phyloP scores from a whole-genome alignment of 805 yeast species.

The Teunomyces pallodes region DNA sequence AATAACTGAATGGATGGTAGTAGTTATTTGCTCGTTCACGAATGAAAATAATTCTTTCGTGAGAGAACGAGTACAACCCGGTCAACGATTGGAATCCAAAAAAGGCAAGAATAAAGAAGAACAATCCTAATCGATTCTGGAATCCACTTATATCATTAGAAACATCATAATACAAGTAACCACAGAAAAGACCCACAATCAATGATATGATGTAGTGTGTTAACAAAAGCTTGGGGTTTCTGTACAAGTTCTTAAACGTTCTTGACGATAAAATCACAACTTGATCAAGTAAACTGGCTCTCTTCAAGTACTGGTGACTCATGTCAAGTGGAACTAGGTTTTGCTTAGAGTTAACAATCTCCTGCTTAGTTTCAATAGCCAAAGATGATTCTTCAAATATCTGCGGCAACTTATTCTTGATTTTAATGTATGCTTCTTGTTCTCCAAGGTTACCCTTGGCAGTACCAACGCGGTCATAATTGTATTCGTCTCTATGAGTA shows the following conservation, averaged over 20 bases:
- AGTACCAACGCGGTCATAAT: constrained; percentile 20
- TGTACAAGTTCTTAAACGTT: constrained; percentile 86
- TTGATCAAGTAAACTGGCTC: constrained; percentile 65
- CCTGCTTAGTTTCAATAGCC: constrained; percentile 39
- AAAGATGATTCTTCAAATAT: constrained; percentile 38
- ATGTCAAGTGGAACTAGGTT: constrained; percentile 26
- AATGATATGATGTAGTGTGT: constrained; percentile 81
- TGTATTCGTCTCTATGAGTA: constrained; percentile 70
- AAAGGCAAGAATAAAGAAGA: constrained; percentile 84
- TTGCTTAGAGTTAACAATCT: constrained; percentile 28
- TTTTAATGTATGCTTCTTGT: constrained; percentile 18
- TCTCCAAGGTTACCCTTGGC: constrained; percentile 15
- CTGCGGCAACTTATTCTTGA: constrained; percentile 28
- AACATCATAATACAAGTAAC: constrained; percentile 78
- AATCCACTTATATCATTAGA: constrained; percentile 91
- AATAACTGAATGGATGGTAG: constrained; percentile 84
- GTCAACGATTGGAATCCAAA: constrained; percentile 95
- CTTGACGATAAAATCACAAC: constrained; percentile 74
- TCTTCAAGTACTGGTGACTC: constrained; percentile 33
- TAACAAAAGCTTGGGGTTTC: constrained; percentile 85
- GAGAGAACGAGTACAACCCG: constrained; percentile 83
- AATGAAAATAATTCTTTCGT: constrained; percentile 84
- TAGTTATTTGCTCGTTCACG: constrained; percentile 94
- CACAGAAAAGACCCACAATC: constrained; percentile 79
- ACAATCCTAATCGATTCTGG: constrained; percentile 91